Evolutionary conservation across 179 eudicot species (phyloP).

Genomic region (Drosera spatulata): DNA sequence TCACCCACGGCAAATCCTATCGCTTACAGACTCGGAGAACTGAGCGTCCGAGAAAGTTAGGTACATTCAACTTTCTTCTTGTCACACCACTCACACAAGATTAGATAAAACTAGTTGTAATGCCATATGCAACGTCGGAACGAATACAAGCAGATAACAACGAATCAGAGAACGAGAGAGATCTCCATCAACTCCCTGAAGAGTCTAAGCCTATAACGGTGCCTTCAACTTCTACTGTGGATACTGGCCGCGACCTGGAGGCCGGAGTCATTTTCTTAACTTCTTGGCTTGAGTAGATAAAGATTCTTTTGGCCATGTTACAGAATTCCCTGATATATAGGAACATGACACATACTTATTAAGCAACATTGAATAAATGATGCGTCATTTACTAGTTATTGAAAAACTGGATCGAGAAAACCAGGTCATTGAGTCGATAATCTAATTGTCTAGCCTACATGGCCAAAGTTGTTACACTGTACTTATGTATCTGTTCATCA

Average conservation of each 20-base stretch:
- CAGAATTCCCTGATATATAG: conserved; percentile 55
- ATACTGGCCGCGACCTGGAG: conserved; percentile 22
- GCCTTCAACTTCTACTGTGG: conserved; percentile 43
- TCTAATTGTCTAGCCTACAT: too few relatives aligned
- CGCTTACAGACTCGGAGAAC: conserved; percentile 17
- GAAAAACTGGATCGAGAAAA: too few relatives aligned
- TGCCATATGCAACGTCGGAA: not conserved
- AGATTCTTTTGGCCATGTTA: conserved; percentile 65
- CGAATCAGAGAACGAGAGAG: not conserved
- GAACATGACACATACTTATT: too few relatives aligned
- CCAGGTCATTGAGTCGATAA: too few relatives aligned
- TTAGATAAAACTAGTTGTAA: not conserved
- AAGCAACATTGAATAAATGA: not conserved
- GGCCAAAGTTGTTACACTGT: too few relatives aligned
- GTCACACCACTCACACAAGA: not conserved
- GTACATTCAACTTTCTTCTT: not conserved
- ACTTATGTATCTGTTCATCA: too few relatives aligned
- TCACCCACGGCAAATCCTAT: conserved; percentile 1
- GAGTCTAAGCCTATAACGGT: conserved; percentile 35
- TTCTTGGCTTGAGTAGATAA: conserved; percentile 58
- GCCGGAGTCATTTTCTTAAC: conserved; percentile 68
- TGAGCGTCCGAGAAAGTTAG: conserved; percentile 14
- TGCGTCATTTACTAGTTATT: not conserved
- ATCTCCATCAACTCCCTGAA: conserved; percentile 21
- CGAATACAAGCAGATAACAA: not conserved